Conservation (phyloP, 2,329 filamentous ascomycete genomes). For the Teratosphaeria pseudoeucalypti region DNA sequence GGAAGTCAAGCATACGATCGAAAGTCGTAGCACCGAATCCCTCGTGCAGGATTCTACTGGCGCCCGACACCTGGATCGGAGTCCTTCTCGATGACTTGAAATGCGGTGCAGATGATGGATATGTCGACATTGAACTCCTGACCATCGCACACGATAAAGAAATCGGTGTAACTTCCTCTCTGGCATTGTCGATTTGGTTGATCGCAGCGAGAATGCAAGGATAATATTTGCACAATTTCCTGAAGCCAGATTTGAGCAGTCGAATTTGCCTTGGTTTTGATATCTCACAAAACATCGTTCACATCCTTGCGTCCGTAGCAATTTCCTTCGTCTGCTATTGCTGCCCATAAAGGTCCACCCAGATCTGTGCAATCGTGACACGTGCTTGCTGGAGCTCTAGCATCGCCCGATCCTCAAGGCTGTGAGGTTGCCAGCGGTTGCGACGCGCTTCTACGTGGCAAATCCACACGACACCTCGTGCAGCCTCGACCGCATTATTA, state of each 20-base stretch:
- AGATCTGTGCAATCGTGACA: background rate
- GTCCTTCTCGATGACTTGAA: constrained; percentile 2
- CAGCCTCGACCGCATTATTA: no score
- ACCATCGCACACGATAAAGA: constrained; percentile 7
- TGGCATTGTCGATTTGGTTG: background rate
- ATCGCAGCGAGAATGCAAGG: background rate
- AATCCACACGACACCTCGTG: no score
- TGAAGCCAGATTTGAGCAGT: background rate
- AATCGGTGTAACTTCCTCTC: constrained; percentile 7
- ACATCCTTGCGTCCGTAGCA: background rate
- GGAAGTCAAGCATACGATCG: constrained; percentile 7
- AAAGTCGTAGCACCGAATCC: constrained; percentile 9
- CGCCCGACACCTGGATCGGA: constrained; percentile 3
- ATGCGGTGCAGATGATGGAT: constrained; percentile 8
- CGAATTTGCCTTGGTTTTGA: background rate
- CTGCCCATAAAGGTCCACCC: background rate
- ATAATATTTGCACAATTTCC: background rate
- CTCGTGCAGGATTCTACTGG: constrained; percentile 5
- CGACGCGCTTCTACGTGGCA: no score
- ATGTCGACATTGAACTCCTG: constrained; percentile 10
- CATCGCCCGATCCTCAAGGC: no score
- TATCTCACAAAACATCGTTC: background rate
- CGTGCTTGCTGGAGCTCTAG: background rate
- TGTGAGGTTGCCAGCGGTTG: no score
- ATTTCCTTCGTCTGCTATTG: background rate